phyloP scores from a whole-genome alignment of 768 basidiomycete species.

The Gymnopilus dilepis region DNA sequence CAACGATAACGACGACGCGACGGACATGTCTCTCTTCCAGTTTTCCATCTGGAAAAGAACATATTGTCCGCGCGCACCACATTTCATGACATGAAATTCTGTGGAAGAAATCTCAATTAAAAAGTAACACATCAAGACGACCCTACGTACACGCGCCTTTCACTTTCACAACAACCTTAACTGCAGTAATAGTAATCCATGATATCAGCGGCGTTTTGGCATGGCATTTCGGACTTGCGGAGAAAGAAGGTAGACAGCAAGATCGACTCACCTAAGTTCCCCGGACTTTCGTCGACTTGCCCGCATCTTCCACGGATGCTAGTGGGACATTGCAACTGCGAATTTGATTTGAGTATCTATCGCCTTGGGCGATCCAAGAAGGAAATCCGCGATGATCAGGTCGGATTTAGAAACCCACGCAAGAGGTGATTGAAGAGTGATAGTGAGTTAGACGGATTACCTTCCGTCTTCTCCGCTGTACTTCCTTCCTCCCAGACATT shows the following conservation, averaged over 20 bases:
- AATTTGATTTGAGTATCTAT: neutral
- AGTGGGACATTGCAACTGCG: too few species aligned
- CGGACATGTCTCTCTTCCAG: too few species aligned
- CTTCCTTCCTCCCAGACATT: neutral
- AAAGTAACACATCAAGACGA: neutral
- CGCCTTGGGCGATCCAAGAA: neutral
- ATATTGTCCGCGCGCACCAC: neutral
- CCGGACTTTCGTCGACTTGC: conserved; percentile 4
- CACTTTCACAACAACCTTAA: neutral
- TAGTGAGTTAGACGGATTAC: neutral
- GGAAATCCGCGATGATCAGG: neutral
- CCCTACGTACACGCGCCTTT: neutral
- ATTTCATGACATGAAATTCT: neutral
- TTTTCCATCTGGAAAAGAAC: neutral
- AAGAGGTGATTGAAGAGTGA: too few species aligned
- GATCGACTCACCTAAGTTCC: conserved; percentile 1
- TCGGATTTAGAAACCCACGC: conserved; percentile 1
- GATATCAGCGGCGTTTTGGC: conserved; percentile 16
- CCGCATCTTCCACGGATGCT: neutral
- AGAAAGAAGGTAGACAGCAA: conserved; percentile 6
- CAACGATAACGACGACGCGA: too few species aligned
- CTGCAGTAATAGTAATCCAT: conserved; percentile 1
- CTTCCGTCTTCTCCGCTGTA: conserved; percentile 1
- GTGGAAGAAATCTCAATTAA: neutral
- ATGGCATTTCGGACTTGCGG: conserved; percentile 7